Base-by-base conservation (phyloP, 441 rosid species). In the Adansonia grandidieri region DNA sequence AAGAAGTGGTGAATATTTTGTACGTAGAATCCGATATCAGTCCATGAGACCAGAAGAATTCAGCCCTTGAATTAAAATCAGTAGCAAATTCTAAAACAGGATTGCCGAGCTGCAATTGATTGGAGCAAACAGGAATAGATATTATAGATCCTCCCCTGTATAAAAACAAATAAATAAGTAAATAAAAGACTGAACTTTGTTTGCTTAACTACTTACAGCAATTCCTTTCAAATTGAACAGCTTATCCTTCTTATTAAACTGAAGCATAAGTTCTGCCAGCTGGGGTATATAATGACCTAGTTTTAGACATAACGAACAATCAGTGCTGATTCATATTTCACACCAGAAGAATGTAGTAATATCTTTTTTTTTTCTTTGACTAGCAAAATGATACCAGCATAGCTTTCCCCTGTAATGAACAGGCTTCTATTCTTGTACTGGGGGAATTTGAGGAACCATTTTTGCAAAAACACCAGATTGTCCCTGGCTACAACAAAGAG, bases 31-130 rank as follows among this genome's bases (percentile, higher is more conserved):
- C 98, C 0, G 98, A 92, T 77, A 95, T 89, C 79, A 95, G 78
- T 70, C 98, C 98, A 77, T 93, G 98, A 77, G 98, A 95, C 98
- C 98, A 95, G 79, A 95, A 92, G 86, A 83, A 95, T 86, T 95
- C 98, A 32, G 98, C 98, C 83, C 98, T 80, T 11, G 98, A 93
- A 77, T 95, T 95, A 81, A 95, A 93, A 81, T 95, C 98, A 0
- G 95, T 93, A 0, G 91, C 87, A 71, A 91, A 95, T 75, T 95
- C 96, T 40, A 95, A 71, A 81, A 95, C 92, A 17, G 98, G 98
- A 86, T 95, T 96, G 9, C 99, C 99, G 73, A 96, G 76, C 99
- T 96, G 90, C 83, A 80, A 71, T 61, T 13, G 56, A 67, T 54
- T 72, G 64, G 64, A 72, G 50, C 64, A 72, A 75, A 11, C 56